Evolutionary conservation across 495 filamentous ascomycete genomes (phyloP), one percentile per base, ranked within the genome.

Genomic region (Penicillium cinerascens): DNA sequence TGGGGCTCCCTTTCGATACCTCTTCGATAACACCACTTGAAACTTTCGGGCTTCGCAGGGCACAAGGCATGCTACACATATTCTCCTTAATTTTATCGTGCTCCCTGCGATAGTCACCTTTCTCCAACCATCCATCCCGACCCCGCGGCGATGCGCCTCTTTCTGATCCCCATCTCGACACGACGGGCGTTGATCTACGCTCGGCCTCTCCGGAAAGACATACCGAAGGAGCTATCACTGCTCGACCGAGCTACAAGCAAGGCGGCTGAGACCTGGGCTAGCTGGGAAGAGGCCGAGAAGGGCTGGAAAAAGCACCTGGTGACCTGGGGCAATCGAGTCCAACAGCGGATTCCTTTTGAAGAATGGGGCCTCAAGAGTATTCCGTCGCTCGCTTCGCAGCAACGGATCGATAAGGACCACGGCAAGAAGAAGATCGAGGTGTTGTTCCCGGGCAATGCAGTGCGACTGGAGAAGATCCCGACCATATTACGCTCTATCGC

Each of bases 331-430:
- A 97, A 97, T 74, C 77, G 82, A 23, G 80, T 88, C 9, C 79
- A 97, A 45, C 86, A 87, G 61, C 82, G 89, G 37, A 92, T 99
- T 58, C 89, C 92, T 2, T 96, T 87, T 67, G 89, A 97, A 72
- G 93, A 99, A 87, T 99, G 93, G 87, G 92, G 89, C 0, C 74
- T 98, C 42, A 97, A 97, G 71, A 92, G 89, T 47, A 87, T 98
- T 35, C 93, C 93, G 3, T 88, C 93, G 27, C 73, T 96, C 48
- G 91, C 82, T 22, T 75, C 82, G 33, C 81, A 84, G 49, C 77
- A 82, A 42, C 77, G 78, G 55, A 73, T 81, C 40, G 79, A 85
- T 47, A 82, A 87, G 60, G 59, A 83, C 15, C 68, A 86, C 45
- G 86, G 81, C 27, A 80, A 80, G 20, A 78, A 81, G 42, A 85